These are phyloP conservation scores for Ustilago bromivora DNA, from an alignment of 1,284 basidiomycete genomes.

Conservation along the genomic window DNA sequence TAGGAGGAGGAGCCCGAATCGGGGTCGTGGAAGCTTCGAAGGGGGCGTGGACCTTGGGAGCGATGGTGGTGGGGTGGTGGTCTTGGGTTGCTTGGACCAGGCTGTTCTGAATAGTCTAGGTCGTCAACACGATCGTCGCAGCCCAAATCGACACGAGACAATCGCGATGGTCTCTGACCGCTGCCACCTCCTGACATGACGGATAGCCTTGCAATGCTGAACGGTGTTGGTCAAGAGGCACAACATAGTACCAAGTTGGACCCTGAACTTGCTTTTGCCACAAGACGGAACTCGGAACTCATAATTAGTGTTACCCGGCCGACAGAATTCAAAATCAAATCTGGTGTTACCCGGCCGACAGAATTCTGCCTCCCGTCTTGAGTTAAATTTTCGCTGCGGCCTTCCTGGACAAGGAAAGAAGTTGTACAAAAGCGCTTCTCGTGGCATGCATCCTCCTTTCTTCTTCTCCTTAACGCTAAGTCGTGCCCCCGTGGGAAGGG, in stretches of 20 bases:
- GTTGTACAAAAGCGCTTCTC: slow-evolving; percentile 16
- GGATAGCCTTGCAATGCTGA: background rate
- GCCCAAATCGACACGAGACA: slow-evolving; percentile 23
- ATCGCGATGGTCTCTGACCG: slow-evolving; percentile 15
- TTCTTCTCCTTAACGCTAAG: slow-evolving; percentile 53
- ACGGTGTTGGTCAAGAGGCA: too few relatives aligned
- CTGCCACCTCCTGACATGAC: slow-evolving; percentile 9
- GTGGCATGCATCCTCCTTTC: slow-evolving; percentile 11
- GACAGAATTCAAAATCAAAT: too few relatives aligned
- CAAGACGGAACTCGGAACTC: background rate
- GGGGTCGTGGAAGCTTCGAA: background rate
- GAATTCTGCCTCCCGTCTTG: too few relatives aligned
- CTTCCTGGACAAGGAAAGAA: background rate
- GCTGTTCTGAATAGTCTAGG: slow-evolving; percentile 38
- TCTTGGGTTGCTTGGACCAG: slow-evolving; percentile 32
- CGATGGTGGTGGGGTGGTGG: slow-evolving; percentile 6
- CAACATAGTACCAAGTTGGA: background rate
- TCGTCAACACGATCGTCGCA: slow-evolving; percentile 18
- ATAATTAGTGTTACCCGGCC: too few relatives aligned
- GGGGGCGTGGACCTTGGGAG: background rate
- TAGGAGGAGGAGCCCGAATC: background rate
- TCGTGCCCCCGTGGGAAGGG: slow-evolving; percentile 43
- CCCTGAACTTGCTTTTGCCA: background rate
- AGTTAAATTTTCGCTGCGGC: too few relatives aligned
- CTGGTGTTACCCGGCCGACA: too few relatives aligned